phyloP scores from a whole-genome alignment of 345 rosid species.

The Sonneratia alba region DNA sequence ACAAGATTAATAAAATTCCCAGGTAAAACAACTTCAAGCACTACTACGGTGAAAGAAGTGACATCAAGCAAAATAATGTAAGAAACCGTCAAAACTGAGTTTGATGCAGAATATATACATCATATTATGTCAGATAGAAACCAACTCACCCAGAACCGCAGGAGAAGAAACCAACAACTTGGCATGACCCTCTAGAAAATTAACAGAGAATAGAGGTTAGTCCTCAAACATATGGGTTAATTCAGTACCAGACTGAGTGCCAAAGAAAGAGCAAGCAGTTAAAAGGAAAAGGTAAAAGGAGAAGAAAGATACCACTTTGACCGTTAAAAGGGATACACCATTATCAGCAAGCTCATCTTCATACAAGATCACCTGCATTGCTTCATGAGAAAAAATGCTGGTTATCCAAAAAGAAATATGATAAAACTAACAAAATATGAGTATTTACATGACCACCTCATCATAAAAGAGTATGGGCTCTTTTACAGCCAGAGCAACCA shows the following conservation, averaged over 20 bases:
- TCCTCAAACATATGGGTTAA: not conserved
- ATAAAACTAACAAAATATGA: not conserved
- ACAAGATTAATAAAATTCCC: not conserved
- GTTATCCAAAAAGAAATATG: constrained; percentile 2
- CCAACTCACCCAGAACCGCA: constrained; percentile 86
- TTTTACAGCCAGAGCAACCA: constrained; percentile 60
- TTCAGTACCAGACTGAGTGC: not conserved
- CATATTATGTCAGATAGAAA: not conserved
- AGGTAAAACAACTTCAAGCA: not conserved
- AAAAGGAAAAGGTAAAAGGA: not conserved
- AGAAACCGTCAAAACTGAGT: not conserved
- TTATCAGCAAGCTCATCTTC: constrained; percentile 97
- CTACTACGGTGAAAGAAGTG: not conserved
- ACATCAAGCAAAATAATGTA: not conserved
- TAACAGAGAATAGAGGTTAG: constrained; percentile 9
- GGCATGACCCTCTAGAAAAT: constrained; percentile 86
- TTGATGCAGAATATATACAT: not conserved
- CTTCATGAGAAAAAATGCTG: constrained; percentile 12
- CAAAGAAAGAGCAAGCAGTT: constrained; percentile 1
- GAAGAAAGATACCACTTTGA: constrained; percentile 69
- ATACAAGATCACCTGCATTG: constrained; percentile 70
- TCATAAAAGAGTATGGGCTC: constrained; percentile 98
- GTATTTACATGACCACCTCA: constrained; percentile 36
- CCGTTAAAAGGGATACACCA: constrained; percentile 82
- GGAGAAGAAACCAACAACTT: constrained; percentile 90